phyloP scores from a whole-genome alignment of 306 rosid species.

The Betula pendula region DNA sequence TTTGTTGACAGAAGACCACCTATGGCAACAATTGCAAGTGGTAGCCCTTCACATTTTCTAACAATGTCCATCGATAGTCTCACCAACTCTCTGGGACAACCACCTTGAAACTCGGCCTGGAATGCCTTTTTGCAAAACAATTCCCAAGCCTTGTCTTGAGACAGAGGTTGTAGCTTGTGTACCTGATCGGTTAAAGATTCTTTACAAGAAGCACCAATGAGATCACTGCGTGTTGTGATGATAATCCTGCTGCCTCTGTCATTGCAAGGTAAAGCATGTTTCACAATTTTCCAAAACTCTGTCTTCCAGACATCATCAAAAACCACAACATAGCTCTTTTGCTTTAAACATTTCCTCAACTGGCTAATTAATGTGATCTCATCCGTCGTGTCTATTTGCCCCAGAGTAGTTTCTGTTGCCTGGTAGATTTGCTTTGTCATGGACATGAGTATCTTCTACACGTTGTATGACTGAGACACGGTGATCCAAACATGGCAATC shows the following conservation, averaged over 20 bases:
- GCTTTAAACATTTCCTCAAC: not conserved
- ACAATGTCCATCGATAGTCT: not conserved
- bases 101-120: not conserved
- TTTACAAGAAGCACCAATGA: not conserved
- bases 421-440: not conserved
- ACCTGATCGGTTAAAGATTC: not conserved
- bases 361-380: not conserved
- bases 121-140: slow-evolving; percentile 5
- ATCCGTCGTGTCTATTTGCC: not conserved
- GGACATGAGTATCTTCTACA: not conserved
- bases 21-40: slow-evolving; percentile 21
- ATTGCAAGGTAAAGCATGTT: slow-evolving; percentile 3
- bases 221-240: not conserved
- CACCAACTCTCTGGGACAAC: not conserved
- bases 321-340: slow-evolving; percentile 5
- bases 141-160: not conserved
- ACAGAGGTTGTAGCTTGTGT: not conserved
- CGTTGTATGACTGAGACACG: slow-evolving; percentile 2
- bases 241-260: not conserved
- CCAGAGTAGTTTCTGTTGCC: not conserved
- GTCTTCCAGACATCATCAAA: slow-evolving; percentile 4
- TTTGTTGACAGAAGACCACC: slow-evolving; percentile 19
- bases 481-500: slow-evolving; percentile 4
- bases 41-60: slow-evolving; percentile 11
- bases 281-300: not conserved